Percentiles rank a stretch among this genome's conserved stretches.
Conservation (phyloP, 306 rosid species). For the Sicyos edulis region DNA sequence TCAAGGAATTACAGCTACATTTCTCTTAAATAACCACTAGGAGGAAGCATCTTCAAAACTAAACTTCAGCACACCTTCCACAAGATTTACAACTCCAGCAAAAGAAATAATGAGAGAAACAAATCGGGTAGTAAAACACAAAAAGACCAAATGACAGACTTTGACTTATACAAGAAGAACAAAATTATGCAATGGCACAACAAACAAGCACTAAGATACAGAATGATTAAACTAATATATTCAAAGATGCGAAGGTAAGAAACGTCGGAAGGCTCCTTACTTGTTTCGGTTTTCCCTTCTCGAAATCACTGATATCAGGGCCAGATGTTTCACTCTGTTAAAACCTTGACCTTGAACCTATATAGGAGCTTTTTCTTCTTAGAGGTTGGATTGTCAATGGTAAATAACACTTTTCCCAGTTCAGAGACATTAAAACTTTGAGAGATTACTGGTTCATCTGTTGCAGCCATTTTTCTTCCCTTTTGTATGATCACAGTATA, state of each 20-base stretch:
- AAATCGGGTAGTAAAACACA: background rate
- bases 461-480: constrained; percentile 58
- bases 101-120: background rate
- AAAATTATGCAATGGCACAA: background rate
- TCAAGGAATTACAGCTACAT: background rate
- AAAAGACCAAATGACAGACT: background rate
- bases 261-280: constrained; percentile 3
- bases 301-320: background rate
- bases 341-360: constrained; percentile 85
- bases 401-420: constrained; percentile 78
- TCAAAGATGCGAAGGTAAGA: constrained; percentile 8
- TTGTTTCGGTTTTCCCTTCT: background rate
- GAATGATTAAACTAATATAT: background rate
- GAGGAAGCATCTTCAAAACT: no score
- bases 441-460: constrained; percentile 69
- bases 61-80: background rate
- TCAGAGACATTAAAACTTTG: constrained; percentile 63
- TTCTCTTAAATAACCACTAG: no score
- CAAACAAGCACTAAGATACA: constrained; percentile 12
- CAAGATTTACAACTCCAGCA: background rate
- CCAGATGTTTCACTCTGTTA: constrained; percentile 33
- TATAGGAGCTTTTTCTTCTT: constrained; percentile 82
- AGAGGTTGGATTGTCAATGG: constrained; percentile 65
- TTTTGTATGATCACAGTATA: constrained; percentile 67
- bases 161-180: background rate